Evolutionary conservation across 768 basidiomycete species (phyloP).

Genomic region (Pleurotus citrinopileatus): DNA sequence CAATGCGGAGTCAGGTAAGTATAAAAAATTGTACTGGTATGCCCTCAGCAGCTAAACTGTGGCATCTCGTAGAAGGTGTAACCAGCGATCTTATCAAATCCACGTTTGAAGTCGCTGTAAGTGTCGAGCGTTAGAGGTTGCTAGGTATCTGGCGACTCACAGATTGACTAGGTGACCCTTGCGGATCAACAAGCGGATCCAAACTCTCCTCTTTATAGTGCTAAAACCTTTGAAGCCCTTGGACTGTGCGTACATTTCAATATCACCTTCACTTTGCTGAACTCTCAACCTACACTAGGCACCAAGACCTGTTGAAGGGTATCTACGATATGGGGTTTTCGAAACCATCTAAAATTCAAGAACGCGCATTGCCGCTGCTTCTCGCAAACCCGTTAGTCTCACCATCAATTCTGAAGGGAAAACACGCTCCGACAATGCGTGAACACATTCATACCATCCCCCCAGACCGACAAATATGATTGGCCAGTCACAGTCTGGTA

Average conservation of each 20-base stretch:
- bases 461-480: slow-evolving; percentile 98
- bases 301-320: slow-evolving; percentile 87
- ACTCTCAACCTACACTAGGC: slow-evolving; percentile 36
- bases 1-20: slow-evolving; percentile 22
- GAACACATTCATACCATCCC: slow-evolving; percentile 12
- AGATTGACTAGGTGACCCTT: slow-evolving; percentile 72
- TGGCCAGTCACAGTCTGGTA: slow-evolving; percentile 98
- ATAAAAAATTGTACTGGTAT: background rate
- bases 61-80: slow-evolving; percentile 17
- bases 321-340: slow-evolving; percentile 94
- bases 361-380: slow-evolving; percentile 89
- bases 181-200: slow-evolving; percentile 96
- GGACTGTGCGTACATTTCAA: slow-evolving; percentile 75
- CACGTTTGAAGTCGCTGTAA: slow-evolving; percentile 80
- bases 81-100: slow-evolving; percentile 68
- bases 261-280: background rate
- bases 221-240: slow-evolving; percentile 92
- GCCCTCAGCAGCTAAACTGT: background rate
- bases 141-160: slow-evolving; percentile 8
- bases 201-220: slow-evolving; percentile 92
- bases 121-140: slow-evolving; percentile 19
- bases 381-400: slow-evolving; percentile 80
- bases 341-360: slow-evolving; percentile 98
- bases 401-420: background rate
- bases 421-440: slow-evolving; percentile 6